Base-by-base conservation (phyloP, 495 filamentous ascomycete genomes). In the Tuber borchii region DNA sequence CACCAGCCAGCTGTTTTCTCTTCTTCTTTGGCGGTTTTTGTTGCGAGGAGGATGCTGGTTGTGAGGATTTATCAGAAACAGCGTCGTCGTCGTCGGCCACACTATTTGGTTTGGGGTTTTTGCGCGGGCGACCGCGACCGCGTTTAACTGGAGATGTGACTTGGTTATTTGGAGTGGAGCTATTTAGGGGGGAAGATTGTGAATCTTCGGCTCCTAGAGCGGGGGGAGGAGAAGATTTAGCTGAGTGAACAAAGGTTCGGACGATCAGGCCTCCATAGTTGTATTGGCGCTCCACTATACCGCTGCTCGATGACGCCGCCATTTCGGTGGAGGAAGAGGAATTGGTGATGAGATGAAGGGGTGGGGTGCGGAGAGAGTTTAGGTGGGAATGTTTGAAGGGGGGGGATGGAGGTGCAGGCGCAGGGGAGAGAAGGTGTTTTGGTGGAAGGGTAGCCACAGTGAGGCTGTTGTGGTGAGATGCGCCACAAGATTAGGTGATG, bases 191-290 rank as follows among this genome's bases (percentile, higher is more conserved):
- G 56, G 56, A 34, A 26, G 56, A 17, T 65, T 65, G 56, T 34
- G 56, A 65, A 65, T 34, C 56, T 65, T 65, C 56, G 56, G 56
- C 56, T 34, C 56, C 56, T 7, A 22, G 48, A 17, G 48, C 69
- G 12, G 42, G 43, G 26, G 75, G 17, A 61, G 69, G 68, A 10
- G 42, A 12, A 12, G 76, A 44, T 26, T 79, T 73, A 16, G 72
- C 26, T 14, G 56, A 45, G 31, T 74, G 76, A n/a, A 51, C 75
- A 65, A 79, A 79, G 26, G 77, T 79, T n/a, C 77, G 48, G 51
- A 79, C 40, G n/a, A 79, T 76, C 22, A 79, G 76, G 3, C 77
- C 77, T 8, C 77, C 72, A 48, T 75, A 79, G 69, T 76, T 78
- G 65, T 78, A 79, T 56, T 76, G 76, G 37, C 77, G 77, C 43